Base-by-base conservation (phyloP, 495 filamentous ascomycete species). In the Xylaria curta region DNA sequence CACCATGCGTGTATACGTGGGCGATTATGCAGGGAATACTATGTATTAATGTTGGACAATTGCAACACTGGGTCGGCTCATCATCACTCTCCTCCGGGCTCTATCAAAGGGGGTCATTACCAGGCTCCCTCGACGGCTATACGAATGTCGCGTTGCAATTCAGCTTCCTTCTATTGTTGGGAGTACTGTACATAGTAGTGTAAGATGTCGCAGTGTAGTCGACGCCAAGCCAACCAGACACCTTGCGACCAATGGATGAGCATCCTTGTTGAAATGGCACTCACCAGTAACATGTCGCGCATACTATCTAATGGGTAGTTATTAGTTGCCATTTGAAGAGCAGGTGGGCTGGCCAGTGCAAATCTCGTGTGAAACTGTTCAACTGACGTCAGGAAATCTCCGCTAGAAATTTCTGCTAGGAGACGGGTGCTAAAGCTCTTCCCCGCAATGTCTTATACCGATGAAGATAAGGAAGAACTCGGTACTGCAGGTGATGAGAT, bases 401-500 rank as follows among this genome's bases (percentile, higher is more conserved):
- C 47, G 65, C 49, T 6, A 56, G 33, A 42, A 56, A 66, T 53
- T 46, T 67, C 33, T 66, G 46, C 46, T 36, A 53, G 44, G 63
- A 46, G 24, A 64, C 42, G 42, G 42, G 40, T 31, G 42, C 31
- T 66, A 66, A 53, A 53, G 24, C 13, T 44, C 46, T 66, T 56
- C 65, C 49, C 65, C 65, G 36, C 65, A 67, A 56, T 67, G 28
- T 49, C 63, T 56, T 56, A 38, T 56, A 42, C 65, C 65, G 65
- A 67, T 42, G 24, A 26, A 67, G 65, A 53, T 47, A 46, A 28
- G 61, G 12, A 15, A 46, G 19, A 21, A 28, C 42, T 63, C 60
- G 60, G 60, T 66, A 66, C 63, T 66, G 63, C 63, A 66, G 19
- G 44, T 60, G 58, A 44, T 56, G 60, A 67, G 65, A 56, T 40